Evolutionary conservation across 176 grass and related monocot genomes (phyloP).

Genomic region (Cocos nucifera): DNA sequence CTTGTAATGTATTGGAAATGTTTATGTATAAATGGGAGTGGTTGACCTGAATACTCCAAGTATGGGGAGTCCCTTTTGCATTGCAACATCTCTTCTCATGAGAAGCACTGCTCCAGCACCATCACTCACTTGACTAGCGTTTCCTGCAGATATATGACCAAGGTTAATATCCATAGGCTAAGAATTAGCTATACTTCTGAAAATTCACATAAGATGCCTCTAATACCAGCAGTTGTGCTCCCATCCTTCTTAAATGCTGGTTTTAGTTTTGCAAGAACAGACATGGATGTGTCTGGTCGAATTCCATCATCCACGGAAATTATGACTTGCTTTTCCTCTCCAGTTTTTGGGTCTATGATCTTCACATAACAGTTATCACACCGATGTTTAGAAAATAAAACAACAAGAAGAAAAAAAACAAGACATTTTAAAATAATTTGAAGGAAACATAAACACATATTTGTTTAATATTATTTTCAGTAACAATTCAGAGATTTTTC

Average conservation of each 20-base stretch:
- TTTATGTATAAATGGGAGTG: neutral
- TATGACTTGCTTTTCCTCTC: constrained; percentile 49
- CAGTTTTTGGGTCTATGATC: constrained; percentile 83
- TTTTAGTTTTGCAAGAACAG: constrained; percentile 71
- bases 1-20: too few relatives aligned
- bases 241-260: constrained; percentile 91
- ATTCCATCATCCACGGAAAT: constrained; percentile 82
- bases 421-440: too few relatives aligned
- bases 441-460: too few relatives aligned
- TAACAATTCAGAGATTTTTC: too few relatives aligned
- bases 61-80: constrained; percentile 66
- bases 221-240: constrained; percentile 77
- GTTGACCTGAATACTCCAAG: constrained; percentile 65
- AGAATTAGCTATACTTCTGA: too few relatives aligned
- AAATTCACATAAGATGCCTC: constrained; percentile 1
- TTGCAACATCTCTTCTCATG: constrained; percentile 79
- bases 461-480: too few relatives aligned
- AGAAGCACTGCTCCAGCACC: constrained; percentile 79
- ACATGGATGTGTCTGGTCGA: constrained; percentile 46
- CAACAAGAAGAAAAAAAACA: too few relatives aligned
- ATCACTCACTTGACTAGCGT: constrained; percentile 93
- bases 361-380: constrained; percentile 23
- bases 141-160: constrained; percentile 32
- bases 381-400: constrained; percentile 1
- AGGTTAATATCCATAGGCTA: too few relatives aligned